Evolutionary conservation across 2,329 filamentous ascomycete species (phyloP).

Genomic region (Metarhizium humberi): DNA sequence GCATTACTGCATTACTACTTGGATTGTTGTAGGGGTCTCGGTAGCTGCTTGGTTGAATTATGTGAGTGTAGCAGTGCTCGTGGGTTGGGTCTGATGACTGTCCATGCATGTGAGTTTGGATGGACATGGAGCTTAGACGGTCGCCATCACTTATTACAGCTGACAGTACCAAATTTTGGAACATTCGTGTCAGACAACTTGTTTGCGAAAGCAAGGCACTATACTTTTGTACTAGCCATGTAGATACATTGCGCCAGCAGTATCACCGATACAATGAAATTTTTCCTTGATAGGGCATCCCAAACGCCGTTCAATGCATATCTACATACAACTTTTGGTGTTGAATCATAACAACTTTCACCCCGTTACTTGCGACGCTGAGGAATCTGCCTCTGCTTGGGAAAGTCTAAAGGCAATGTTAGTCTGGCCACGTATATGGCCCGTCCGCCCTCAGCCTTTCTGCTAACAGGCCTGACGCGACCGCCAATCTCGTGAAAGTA

Average conservation of each 20-base stretch:
- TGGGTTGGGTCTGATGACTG: too few relatives aligned
- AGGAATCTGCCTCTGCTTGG: slow-evolving; percentile 42
- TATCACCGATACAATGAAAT: not conserved
- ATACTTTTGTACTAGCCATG: not conserved
- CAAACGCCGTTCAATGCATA: slow-evolving; percentile 8
- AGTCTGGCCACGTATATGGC: slow-evolving; percentile 54
- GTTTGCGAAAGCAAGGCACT: not conserved
- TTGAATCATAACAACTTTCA: not conserved
- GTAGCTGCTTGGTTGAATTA: too few relatives aligned
- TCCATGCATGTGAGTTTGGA: too few relatives aligned
- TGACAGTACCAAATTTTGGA: too few relatives aligned
- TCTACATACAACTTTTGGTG: not conserved
- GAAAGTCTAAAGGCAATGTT: slow-evolving; percentile 73
- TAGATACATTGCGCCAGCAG: not conserved
- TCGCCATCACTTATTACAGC: too few relatives aligned
- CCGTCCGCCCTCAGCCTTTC: slow-evolving; percentile 49
- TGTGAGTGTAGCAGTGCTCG: too few relatives aligned
- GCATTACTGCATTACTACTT: too few relatives aligned
- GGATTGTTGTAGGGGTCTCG: too few relatives aligned
- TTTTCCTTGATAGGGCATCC: not conserved
- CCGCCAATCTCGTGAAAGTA: slow-evolving; percentile 74
- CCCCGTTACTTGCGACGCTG: slow-evolving; percentile 19
- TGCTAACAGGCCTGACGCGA: slow-evolving; percentile 50
- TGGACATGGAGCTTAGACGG: too few relatives aligned
- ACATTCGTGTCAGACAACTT: not conserved